phyloP scores from a whole-genome alignment of 2,329 filamentous ascomycete species.

The Trichoderma atrobrunneum region DNA sequence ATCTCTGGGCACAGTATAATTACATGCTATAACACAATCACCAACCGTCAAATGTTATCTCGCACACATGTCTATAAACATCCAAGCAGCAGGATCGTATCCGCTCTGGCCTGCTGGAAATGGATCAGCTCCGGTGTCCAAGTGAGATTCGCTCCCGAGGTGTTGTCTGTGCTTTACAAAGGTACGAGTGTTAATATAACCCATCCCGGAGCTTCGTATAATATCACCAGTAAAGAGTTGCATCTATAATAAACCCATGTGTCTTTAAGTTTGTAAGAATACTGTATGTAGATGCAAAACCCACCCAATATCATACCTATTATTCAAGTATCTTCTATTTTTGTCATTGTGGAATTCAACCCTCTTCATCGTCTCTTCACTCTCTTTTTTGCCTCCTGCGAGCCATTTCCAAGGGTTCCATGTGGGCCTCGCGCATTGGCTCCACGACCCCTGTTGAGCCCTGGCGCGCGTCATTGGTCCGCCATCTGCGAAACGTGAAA shows the following conservation, averaged over 20 bases:
- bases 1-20: background rate
- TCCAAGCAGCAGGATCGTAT: background rate
- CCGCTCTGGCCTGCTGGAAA: background rate
- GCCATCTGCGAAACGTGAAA: constrained; percentile 26
- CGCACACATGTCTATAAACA: background rate
- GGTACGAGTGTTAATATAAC: background rate
- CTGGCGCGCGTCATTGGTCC: constrained; percentile 22
- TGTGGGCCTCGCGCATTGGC: constrained; percentile 1
- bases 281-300: background rate
- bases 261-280: background rate
- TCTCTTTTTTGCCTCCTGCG: background rate
- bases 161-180: background rate
- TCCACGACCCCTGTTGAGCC: background rate
- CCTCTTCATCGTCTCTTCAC: background rate
- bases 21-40: background rate
- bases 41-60: background rate
- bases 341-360: background rate
- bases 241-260: background rate
- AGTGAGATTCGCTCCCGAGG: background rate
- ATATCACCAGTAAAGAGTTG: background rate
- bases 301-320: background rate
- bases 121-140: background rate
- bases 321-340: background rate
- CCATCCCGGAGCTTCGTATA: background rate
- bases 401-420: constrained; percentile 15